Percentiles rank a stretch among this genome's conserved stretches.
These are phyloP conservation scores for Kwoniella bestiolae DNA, from an alignment of 768 basidiomycete species.

Conservation along the genomic window DNA sequence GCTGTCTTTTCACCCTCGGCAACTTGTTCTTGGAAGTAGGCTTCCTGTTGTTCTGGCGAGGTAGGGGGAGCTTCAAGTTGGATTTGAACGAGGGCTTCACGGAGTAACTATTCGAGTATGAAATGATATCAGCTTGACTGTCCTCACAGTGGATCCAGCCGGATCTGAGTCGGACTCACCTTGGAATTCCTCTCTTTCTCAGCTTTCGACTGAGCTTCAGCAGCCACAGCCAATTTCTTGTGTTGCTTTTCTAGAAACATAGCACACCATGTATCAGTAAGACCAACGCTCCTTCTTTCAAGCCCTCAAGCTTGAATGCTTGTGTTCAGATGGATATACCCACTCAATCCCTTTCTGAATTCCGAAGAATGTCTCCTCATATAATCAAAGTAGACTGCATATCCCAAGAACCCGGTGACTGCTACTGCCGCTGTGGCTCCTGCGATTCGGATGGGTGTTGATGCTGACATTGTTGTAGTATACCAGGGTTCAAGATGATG, in stretches of 20 bases:
- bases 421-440: slow-evolving; percentile 50
- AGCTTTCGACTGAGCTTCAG: slow-evolving; percentile 59
- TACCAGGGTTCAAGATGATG: too few species aligned
- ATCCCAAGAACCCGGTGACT: slow-evolving; percentile 63
- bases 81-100: slow-evolving; percentile 60
- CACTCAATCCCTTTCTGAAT: slow-evolving; percentile 88
- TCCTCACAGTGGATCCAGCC: background rate
- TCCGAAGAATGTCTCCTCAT: slow-evolving; percentile 81
- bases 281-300: background rate
- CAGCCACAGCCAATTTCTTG: slow-evolving; percentile 78
- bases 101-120: slow-evolving; percentile 28
- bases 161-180: slow-evolving; percentile 42
- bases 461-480: slow-evolving; percentile 9
- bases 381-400: slow-evolving; percentile 93
- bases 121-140: too few species aligned
- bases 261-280: background rate
- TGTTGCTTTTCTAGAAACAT: slow-evolving; percentile 78
- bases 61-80: slow-evolving; percentile 68
- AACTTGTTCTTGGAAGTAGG: slow-evolving; percentile 89
- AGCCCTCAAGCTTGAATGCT: background rate
- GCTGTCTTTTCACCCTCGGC: slow-evolving; percentile 82
- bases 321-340: slow-evolving; percentile 54
- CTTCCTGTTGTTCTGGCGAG: slow-evolving; percentile 76
- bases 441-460: slow-evolving; percentile 34
- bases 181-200: slow-evolving; percentile 59